These are phyloP conservation scores for Ophiocordyceps camponoti-leonardi DNA, from an alignment of 2,329 filamentous ascomycete species.

Conservation along the genomic window DNA sequence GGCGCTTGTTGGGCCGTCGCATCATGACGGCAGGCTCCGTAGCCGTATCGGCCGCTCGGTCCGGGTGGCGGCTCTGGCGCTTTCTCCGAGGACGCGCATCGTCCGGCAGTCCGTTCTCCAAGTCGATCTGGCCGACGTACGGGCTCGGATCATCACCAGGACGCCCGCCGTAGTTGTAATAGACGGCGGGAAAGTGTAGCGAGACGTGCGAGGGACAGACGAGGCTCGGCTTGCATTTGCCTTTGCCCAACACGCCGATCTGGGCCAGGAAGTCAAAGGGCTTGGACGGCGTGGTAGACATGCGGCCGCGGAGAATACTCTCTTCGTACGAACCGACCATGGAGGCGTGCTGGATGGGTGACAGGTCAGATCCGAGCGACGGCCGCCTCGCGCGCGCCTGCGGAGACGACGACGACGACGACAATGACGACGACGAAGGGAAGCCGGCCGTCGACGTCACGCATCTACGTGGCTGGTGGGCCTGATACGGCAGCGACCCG, in stretches of 20 bases:
- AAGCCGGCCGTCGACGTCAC: slow-evolving; percentile 40
- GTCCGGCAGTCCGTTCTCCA: slow-evolving; percentile 60
- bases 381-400: slow-evolving; percentile 41
- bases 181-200: slow-evolving; percentile 82
- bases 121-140: slow-evolving; percentile 83
- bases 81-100: slow-evolving; percentile 30
- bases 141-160: slow-evolving; percentile 80
- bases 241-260: slow-evolving; percentile 81
- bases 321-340: slow-evolving; percentile 98
- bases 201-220: slow-evolving; percentile 82
- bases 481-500: slow-evolving; percentile 48
- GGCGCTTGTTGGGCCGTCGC: slow-evolving; percentile 16
- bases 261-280: slow-evolving; percentile 87
- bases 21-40: neutral
- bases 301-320: slow-evolving; percentile 81
- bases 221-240: slow-evolving; percentile 72
- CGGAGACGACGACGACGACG: no score
- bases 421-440: slow-evolving; percentile 27
- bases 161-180: slow-evolving; percentile 74
- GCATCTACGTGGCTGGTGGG: slow-evolving; percentile 63
- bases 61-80: slow-evolving; percentile 24
- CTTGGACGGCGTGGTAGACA: slow-evolving; percentile 91
- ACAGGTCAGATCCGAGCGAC: slow-evolving; percentile 57
- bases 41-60: slow-evolving; percentile 12
- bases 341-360: slow-evolving; percentile 71